These are phyloP conservation scores for Royoungia palumana DNA, from an alignment of 768 basidiomycete genomes.

Conservation along the genomic window DNA sequence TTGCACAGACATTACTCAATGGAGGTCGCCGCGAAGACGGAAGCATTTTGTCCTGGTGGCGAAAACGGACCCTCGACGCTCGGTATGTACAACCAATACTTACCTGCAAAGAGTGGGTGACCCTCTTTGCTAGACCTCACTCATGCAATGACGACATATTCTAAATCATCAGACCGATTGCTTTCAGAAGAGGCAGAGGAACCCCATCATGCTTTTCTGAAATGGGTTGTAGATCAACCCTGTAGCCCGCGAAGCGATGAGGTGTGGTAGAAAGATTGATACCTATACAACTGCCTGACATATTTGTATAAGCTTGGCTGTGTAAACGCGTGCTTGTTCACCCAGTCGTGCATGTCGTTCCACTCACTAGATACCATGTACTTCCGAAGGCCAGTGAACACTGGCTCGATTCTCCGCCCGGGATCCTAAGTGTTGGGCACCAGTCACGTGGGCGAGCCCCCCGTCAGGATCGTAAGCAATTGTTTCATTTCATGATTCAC, in stretches of 20 bases:
- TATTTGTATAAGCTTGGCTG: conserved; percentile 56
- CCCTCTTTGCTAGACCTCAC: no score
- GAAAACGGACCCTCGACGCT: conserved; percentile 59
- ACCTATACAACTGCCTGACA: background rate
- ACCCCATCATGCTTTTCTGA: no score
- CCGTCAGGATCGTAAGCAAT: conserved; percentile 56
- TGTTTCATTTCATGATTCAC: background rate
- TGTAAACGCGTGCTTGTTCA: conserved; percentile 67
- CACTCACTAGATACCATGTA: conserved; percentile 77
- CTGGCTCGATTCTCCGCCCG: conserved; percentile 76
- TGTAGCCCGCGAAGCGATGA: no score
- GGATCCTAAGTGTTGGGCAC: conserved; percentile 68
- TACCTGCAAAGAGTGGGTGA: no score
- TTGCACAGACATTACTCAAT: conserved; percentile 72
- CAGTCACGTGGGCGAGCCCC: conserved; percentile 23
- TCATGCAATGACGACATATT: no score
- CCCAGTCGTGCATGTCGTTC: conserved; percentile 63
- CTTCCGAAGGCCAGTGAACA: conserved; percentile 77
- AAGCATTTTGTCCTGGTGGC: conserved; percentile 48
- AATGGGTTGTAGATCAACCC: no score
- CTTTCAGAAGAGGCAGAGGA: no score
- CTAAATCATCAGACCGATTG: no score
- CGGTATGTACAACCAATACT: no score
- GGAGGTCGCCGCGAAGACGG: conserved; percentile 87
- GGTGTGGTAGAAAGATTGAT: no score